Base-by-base conservation (phyloP, 1,284 basidiomycete species). In the Phellinidium pouzarii region DNA sequence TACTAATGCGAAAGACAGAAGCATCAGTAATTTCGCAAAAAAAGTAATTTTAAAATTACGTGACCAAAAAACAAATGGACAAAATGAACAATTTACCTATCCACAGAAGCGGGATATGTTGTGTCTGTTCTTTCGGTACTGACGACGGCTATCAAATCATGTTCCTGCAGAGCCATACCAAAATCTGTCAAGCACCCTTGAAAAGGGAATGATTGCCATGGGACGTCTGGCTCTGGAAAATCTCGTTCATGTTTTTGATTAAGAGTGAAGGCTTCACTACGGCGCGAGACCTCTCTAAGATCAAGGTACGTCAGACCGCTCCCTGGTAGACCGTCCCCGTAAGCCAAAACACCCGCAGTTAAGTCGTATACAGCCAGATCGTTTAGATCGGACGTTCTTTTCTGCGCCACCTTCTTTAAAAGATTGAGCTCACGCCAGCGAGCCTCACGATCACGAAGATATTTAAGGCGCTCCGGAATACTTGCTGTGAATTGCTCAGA, bases 341-440 rank as follows among this genome's bases (percentile, higher is more conserved):
- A 48, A 6, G 17, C 27, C 25, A 49, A 54, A 5, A 54, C 27
- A 17, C 52, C 52, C 3, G 26, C 45, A 1, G 29, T 29, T 8
- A 54, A n/a, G 14, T 45, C 41, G 29, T 50, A 45, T 8, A 50
- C 9, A 17, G 27, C 34, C 3, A 50, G 25, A 12, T 26, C n/a
- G 3, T 27, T 12, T 8, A 26, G 20, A 12, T 17, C 9, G 17
- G 27, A 12, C 14, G 47, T 5, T 3, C 12, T 17, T 7, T 44
- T 4, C 3, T 36, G 25, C n/a, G 19, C 26, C 20, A 29, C 53
- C 27, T 45, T 50, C 23, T 38, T 49, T 6, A 12, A 22, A 17
- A 54, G 43, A 23, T 50, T 36, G n/a, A 45, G 48, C 11, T 44
- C 20, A 19, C 44, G 48, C 53, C 53, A 54, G 41, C 25, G 19